These are phyloP conservation scores for Spatholobus suberectus DNA, from an alignment of 306 rosid species.

Conservation along the genomic window DNA sequence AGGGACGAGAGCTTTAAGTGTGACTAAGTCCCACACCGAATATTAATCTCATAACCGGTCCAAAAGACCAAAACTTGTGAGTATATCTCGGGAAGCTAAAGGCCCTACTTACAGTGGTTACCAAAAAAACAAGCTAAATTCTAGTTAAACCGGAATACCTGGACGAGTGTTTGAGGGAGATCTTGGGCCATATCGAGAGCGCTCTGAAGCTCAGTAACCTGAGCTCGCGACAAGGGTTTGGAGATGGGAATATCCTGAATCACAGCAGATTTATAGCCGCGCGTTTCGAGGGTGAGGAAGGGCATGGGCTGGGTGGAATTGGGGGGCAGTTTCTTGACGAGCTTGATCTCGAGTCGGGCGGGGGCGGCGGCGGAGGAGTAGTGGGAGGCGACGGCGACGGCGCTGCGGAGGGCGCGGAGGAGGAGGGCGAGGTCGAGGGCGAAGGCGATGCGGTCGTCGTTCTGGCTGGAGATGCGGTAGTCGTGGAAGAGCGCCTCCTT, in stretches of 20 bases:
- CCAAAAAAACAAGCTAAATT: no score
- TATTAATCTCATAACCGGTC: no score
- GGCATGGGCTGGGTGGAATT: slow-evolving; percentile 75
- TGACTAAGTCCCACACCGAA: no score
- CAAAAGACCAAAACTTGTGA: no score
- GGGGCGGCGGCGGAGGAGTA: slow-evolving; percentile 41
- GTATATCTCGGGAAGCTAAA: no score
- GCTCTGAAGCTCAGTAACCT: slow-evolving; percentile 77
- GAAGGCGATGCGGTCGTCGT: slow-evolving; percentile 88
- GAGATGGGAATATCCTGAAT: slow-evolving; percentile 94
- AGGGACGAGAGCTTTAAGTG: no score
- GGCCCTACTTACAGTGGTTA: no score
- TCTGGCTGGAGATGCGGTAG: slow-evolving; percentile 83
- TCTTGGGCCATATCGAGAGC: slow-evolving; percentile 89
- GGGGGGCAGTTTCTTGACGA: slow-evolving; percentile 78
- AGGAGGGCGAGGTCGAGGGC: slow-evolving; percentile 81
- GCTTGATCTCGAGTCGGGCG: slow-evolving; percentile 79
- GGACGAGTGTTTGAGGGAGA: slow-evolving; percentile 89
- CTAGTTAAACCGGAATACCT: no score
- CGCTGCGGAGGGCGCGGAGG: slow-evolving; percentile 89
- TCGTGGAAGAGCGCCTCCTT: slow-evolving; percentile 82
- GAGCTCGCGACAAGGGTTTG: slow-evolving; percentile 73
- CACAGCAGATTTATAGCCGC: slow-evolving; percentile 82
- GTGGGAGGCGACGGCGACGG: slow-evolving; percentile 74
- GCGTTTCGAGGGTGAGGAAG: slow-evolving; percentile 81